phyloP scores from a whole-genome alignment of 306 rosid genomes.

The Vicia sativa region DNA sequence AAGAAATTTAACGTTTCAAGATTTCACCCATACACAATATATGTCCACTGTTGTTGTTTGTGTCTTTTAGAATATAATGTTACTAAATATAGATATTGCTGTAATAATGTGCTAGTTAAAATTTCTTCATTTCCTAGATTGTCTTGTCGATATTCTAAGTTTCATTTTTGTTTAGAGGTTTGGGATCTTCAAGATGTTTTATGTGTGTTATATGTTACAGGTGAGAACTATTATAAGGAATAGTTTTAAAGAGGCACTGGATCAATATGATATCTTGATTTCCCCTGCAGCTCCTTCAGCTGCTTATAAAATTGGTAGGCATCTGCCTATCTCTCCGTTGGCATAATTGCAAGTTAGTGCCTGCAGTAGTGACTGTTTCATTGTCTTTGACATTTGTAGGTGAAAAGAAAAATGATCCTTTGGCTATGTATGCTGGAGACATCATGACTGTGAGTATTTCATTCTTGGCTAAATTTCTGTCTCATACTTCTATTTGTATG shows the following conservation, averaged over 20 bases:
- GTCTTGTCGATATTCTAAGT: constrained; percentile 14
- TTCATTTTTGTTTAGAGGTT: constrained; percentile 21
- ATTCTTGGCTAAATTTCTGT: constrained; percentile 27
- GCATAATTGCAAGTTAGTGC: neutral
- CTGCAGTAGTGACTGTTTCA: constrained; percentile 25
- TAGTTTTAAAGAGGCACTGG: constrained; percentile 85
- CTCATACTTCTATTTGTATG: constrained; percentile 1
- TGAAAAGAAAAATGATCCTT: constrained; percentile 90
- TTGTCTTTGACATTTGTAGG: constrained; percentile 54
- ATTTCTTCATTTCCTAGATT: constrained; percentile 21
- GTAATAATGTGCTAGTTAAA: constrained; percentile 9
- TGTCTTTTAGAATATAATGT: constrained; percentile 6
- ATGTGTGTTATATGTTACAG: constrained; percentile 51
- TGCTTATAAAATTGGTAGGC: constrained; percentile 88
- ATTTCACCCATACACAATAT: constrained; percentile 2
- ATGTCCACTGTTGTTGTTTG: neutral
- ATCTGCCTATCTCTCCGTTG: constrained; percentile 26
- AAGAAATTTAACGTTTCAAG: constrained; percentile 11
- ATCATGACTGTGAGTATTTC: constrained; percentile 91
- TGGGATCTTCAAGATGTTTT: constrained; percentile 33
- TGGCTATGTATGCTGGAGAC: constrained; percentile 97
- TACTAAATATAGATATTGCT: neutral
- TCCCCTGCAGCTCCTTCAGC: constrained; percentile 97
- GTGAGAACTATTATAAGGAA: constrained; percentile 89
- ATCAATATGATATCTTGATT: constrained; percentile 79